Evolutionary conservation across 176 grass and related monocot genomes (phyloP), one percentile per base, ranked within the genome.

Genomic region (Alloteropsis semialata): DNA sequence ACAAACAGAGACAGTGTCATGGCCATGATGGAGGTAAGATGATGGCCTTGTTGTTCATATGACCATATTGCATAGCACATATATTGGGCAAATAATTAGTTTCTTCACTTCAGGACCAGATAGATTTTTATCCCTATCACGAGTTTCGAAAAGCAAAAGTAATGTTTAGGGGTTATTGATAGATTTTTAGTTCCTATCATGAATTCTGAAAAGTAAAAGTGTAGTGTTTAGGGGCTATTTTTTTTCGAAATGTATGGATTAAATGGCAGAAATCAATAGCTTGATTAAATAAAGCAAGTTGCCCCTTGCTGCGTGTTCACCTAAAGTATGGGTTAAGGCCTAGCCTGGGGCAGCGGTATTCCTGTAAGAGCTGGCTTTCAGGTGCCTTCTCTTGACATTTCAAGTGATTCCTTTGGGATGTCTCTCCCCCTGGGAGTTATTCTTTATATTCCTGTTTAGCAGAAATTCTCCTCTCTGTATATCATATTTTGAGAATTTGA

Each of bases 1-100:
- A 93, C 92, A 87, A 98, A 98, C 82, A 95, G 91, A 88, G 82
- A 98, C 54, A 98, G 96, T 17, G 96, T 98, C 51, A 98, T 98
- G 93, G 96, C 96, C 39, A 98, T 98, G 96, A 98, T 98, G 96
- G 96, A 98, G 96, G 96, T 98, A 85, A 82, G 79, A 54, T 78
- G 43, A 58, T 65, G 9, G 7, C n/a, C 2, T 57, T 51, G 22
- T 49, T 78, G 30, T 79, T 50, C 4, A 15, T 22, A 29, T 33
- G 63, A 39, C 3, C 0, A 10, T 34, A n/a, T n/a, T 32, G 10
- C 43, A 51, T 43, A 57, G 28, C 19, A 33, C 8, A 67, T 46
- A 33, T n/a, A 33, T 34, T 70, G 53, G 15, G 27, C 30, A 67
- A 58, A 69, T 87, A 27, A 37, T 74, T 54, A 19, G 6, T 44